These are phyloP conservation scores for Salinomyces thailandicus DNA, from an alignment of 2,329 filamentous ascomycete species.

Conservation along the genomic window DNA sequence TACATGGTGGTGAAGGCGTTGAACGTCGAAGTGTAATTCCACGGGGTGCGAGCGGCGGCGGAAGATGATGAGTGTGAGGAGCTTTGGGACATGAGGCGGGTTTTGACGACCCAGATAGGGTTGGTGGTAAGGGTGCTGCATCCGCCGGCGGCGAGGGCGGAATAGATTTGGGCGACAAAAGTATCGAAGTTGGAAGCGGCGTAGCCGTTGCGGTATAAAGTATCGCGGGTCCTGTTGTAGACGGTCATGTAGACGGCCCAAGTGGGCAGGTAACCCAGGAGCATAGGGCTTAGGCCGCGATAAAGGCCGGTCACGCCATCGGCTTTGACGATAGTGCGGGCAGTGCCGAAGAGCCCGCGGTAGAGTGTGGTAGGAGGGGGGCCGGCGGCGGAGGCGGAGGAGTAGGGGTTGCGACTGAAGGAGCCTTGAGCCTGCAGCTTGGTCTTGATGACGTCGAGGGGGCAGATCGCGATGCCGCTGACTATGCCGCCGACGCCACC, in stretches of 20 bases:
- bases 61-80: slow-evolving; percentile 46
- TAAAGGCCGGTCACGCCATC: slow-evolving; percentile 89
- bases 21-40: slow-evolving; percentile 82
- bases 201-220: slow-evolving; percentile 50
- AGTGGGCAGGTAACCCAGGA: slow-evolving; percentile 89
- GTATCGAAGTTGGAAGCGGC: slow-evolving; percentile 43
- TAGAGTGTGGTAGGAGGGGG: slow-evolving; percentile 53
- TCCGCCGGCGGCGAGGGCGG: slow-evolving; percentile 79
- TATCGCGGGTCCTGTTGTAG: slow-evolving; percentile 79
- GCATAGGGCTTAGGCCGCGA: slow-evolving; percentile 83
- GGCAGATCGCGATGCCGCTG: slow-evolving; percentile 89
- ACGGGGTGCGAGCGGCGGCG: slow-evolving; percentile 54
- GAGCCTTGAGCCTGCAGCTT: slow-evolving; percentile 96
- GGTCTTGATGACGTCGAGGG: slow-evolving; percentile 97
- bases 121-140: slow-evolving; percentile 93
- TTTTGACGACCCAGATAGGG: slow-evolving; percentile 99
- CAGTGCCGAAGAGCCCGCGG: slow-evolving; percentile 77
- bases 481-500: slow-evolving; percentile 85
- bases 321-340: slow-evolving; percentile 71
- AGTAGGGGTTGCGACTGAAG: slow-evolving; percentile 43
- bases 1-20: slow-evolving; percentile 98
- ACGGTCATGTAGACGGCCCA: slow-evolving; percentile 98
- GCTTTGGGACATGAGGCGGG: slow-evolving; percentile 89
- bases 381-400: slow-evolving; percentile 5
- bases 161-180: slow-evolving; percentile 72